Base-by-base conservation (phyloP, 805 yeast genomes). In the Millerago galiae region DNA sequence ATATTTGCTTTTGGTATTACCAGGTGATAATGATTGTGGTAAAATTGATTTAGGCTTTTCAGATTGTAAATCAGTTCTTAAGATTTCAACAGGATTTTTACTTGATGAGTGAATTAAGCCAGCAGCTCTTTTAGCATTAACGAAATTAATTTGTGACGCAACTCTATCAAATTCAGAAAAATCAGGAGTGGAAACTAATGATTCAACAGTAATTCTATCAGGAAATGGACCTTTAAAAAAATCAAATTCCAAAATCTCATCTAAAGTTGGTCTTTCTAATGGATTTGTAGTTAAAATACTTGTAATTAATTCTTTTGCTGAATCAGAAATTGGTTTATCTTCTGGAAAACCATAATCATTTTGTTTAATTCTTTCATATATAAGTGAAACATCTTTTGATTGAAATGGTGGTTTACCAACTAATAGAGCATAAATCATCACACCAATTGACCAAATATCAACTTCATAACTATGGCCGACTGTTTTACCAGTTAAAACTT, bases 341-440 rank as follows among this genome's bases (percentile, higher is more conserved):
- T 67, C 69, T 15, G 98, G 99, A 63, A 90, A 91, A 31, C 66
- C 63, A 60, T 79, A 88, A 47, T 88, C 95, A 45, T 83, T 81
- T 44, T 74, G 72, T 62, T 89, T 88, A 61, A 93, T 93, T 66
- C 96, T 77, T 58, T 88, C 95, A 65, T 93, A 93, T 51, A 93
- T 93, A 43, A 83, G 78, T 54, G 88, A 82, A 36, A 93, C 96
- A 60, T 90, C 96, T 58, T 88, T 87, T 30, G 95, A 87, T 67
- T 93, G 99, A 68, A 93, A 93, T 1, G 99, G 99, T 12, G 99
- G 99, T 62, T 88, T 89, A 30, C 98, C 98, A 45, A 84, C 72
- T 39, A 93, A 70, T 65, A 93, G 74, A 8, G 99, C 97, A 59
- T 82, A 93, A 71, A 93, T 74, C 88, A 93, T 93, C 45, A 93